A percentile compares a stretch with the other conserved stretches of the same genome.
Evolutionary conservation across 1,284 basidiomycete genomes (phyloP).

Genomic region (Heliocybe sulcata): DNA sequence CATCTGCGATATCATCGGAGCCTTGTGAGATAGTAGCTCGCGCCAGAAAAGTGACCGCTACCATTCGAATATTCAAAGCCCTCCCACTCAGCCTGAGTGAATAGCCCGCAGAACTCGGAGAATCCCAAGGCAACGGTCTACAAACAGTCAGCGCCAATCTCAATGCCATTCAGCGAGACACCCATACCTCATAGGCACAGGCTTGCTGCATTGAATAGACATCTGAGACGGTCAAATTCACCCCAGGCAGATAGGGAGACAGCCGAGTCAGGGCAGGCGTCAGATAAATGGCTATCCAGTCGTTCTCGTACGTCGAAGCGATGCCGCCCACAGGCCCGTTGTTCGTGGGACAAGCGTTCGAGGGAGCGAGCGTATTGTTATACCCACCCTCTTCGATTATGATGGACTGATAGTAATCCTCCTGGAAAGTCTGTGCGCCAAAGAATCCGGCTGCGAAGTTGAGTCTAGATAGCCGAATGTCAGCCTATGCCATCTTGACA

Average conservation of each 20-base stretch:
- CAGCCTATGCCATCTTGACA: no score
- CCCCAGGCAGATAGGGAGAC: slow-evolving; percentile 52
- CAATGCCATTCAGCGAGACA: not conserved
- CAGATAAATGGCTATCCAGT: slow-evolving; percentile 72
- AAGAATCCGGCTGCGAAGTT: slow-evolving; percentile 89
- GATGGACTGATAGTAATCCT: slow-evolving; percentile 75
- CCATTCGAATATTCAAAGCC: slow-evolving; percentile 49
- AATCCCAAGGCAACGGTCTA: slow-evolving; percentile 62
- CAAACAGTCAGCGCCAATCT: not conserved
- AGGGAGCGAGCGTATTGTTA: slow-evolving; percentile 77
- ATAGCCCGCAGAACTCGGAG: slow-evolving; percentile 42
- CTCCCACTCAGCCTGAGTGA: slow-evolving; percentile 62
- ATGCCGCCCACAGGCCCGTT: slow-evolving; percentile 42
- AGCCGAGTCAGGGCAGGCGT: slow-evolving; percentile 59
- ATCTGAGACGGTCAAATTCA: slow-evolving; percentile 64
- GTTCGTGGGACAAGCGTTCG: slow-evolving; percentile 60
- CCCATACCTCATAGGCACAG: slow-evolving; percentile 77
- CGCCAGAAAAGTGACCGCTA: slow-evolving; percentile 16
- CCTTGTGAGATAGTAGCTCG: slow-evolving; percentile 7
- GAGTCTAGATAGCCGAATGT: slow-evolving; percentile 17
- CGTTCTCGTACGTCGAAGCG: slow-evolving; percentile 43
- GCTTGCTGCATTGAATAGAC: slow-evolving; percentile 69
- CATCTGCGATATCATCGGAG: slow-evolving; percentile 10
- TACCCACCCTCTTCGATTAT: slow-evolving; percentile 69
- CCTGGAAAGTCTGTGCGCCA: slow-evolving; percentile 66